Evolutionary conservation across 805 yeast species (phyloP), one percentile per base, ranked within the genome.

Genomic region (Scheffersomyces ergatensis): DNA sequence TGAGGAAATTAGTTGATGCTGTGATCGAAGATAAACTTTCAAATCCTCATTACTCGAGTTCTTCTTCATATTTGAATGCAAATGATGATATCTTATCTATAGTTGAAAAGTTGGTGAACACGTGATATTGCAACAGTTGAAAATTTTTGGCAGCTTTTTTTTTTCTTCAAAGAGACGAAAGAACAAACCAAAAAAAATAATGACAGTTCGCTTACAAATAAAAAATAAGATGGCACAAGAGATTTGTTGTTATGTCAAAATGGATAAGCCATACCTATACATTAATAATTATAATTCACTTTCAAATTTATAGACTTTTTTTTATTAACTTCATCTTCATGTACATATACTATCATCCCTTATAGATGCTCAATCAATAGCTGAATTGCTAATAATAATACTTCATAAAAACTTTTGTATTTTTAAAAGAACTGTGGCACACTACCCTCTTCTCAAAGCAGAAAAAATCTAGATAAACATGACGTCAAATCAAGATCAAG

Each of bases 1-100:
- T 92, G 41, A 68, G 95, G 51, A 54, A 63, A 9, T 57, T 88
- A 35, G 60, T 92, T 24, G 96, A 89, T 54, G 66, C 72, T 15
- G 78, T 85, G 0, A 76, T 92, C 40, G 83, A 77, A 33, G 73
- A 71, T 17, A 80, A 80, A 48, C 66, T 90, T 34, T 79, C 63
- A 0, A 46, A 50, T 35, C 70, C 68, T 1, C 46, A 53, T 21
- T 45, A 47, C 23, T 47, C 48, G n/a, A 33, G 49, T 4, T 43
- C 40, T 23, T 27, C 26, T 5, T n/a, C 32, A 14, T 29, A 29
- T 15, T 14, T 13, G 7, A 51, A 46, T 6, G 33, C 36, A 1
- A 49, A 50, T 25, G 57, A 53, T 24, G 58, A 54, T 27, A 48
- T 60, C 6, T 45, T 62, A 27, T 34, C 38, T 1, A 49, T 58